Base-by-base conservation (phyloP, 2,329 filamentous ascomycete species). In the Pseudogymnoascus sp. region DNA sequence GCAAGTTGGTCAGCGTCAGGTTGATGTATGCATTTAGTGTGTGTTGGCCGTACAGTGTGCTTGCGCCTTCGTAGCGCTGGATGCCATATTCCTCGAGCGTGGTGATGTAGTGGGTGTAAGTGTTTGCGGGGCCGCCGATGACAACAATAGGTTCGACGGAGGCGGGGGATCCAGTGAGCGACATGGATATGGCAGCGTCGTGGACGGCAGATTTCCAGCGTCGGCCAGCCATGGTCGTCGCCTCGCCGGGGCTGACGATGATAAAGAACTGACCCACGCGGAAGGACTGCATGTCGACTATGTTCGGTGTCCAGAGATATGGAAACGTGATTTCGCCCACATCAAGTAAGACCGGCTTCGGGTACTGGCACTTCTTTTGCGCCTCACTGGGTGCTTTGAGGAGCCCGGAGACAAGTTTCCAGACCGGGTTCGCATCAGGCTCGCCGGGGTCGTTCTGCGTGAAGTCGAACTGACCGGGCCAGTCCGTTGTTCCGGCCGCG, bases 41-140 rank as follows among this genome's bases (percentile, higher is more conserved):
- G 74, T 92, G 86, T 1, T 83, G 89, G 0, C 93, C 93, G 73
- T 90, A 95, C 1, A 97, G 84, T 0, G 93, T 97, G 6, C 89
- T 93, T 0, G 91, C 93, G n/a, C 93, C 93, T 77, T 97, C 93
- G 76, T 97, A 97, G 8, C 93, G 87, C 76, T 97, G 93, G 53
- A 95, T 80, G 11, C 78, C 77, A 73, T 95, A 96, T 74, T 96
- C 90, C 73, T 96, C 90, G 29, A 86, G 82, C 0, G 91, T 90
- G 6, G 86, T 72, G 66, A 90, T 88, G 72, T 90, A 90, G 72
- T 90, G 87, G 2, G 90, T 87, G 74, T 97, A 97, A 64, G 85
- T 92, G 73, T 97, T 97, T 61, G 91, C 91, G 0, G 93, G 93
- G 0, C 90, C 92, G 26, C 93, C 91, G 0, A 97, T 80, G 1